Evolutionary conservation across 2,329 filamentous ascomycete species (phyloP), one percentile per base, ranked within the genome.

Genomic region (Pyricularia pennisetigena): DNA sequence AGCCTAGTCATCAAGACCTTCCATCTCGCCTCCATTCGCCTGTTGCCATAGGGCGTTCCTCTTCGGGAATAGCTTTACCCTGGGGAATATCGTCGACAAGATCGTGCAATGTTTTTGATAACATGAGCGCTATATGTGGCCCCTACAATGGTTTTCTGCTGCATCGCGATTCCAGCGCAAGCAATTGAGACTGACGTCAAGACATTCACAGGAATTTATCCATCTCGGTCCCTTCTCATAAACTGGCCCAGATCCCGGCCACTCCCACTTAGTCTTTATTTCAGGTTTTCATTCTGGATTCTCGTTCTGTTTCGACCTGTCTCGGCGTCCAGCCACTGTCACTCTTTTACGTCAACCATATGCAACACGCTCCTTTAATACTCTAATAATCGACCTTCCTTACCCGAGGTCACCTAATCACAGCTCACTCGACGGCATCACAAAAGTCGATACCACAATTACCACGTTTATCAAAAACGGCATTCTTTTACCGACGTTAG

Each of bases 291-390:
- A 66, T 28, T 66, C 64, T 66, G 64, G 64, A 66, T 66, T 71
- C 71, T 70, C 71, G 72, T 71, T 70, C 73, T 73, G 71, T 68
- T 72, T 74, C 77, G 72, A 73, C 74, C 73, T 76, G 71, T 79
- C 81, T 81, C 78, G 79, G 79, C 79, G 78, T 77, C 79, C 79
- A 80, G 81, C 82, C 83, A 82, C 78, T 75, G 82, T 84, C 85
- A 84, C 82, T 87, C 84, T 78, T 87, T 87, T 81, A 74, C 75
- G 73, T 77, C 72, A 75, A 73, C 76, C 78, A 76, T 79, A 74
- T 82, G 82, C 81, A 81, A 72, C 79, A 85, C 84, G 77, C 80
- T 86, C 84, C 16, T 73, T 86, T 86, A 86, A 86, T 86, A 82
- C 74, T 75, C 76, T 86, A 86, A 85, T 62, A 26, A 28, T 82